Evolutionary conservation across 2,329 filamentous ascomycete genomes (phyloP), one percentile per base, ranked within the genome.

Genomic region (Hymenoscyphus repandus): DNA sequence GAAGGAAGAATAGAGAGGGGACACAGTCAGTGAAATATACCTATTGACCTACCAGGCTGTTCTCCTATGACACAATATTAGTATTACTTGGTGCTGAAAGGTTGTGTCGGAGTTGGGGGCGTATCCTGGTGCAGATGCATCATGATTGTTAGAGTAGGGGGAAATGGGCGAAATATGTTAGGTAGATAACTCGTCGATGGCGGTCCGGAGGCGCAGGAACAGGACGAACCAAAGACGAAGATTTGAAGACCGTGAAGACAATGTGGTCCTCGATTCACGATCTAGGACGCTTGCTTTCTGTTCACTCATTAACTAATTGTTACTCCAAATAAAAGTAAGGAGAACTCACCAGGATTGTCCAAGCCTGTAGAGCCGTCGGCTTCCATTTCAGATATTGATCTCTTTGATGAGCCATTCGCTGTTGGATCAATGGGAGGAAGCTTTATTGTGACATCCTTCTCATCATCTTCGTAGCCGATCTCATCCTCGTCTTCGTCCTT

Each of bases 231-330:
- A 30, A 42, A 31, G 27, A 27, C 30, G 22, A 45, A 45, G 49
- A 34, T 18, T 33, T 15, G 49, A 51, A 36, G 18, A 41, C 18
- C 12, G 32, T 34, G 31, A 42, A 36, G 38, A 27, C 22, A 27
- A 27, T 27, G 22, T 27, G 7, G 7, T 27, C 22, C 22, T 27
- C 22, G 22, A 27, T 27, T 62, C 49, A 67, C 49, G 64, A 62
- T 46, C 62, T 56, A 41, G 55, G 53, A 46, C 65, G 64, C 55
- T 67, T 67, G 40, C 58, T 55, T 57, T 64, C 65, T 67, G 11
- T 32, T n/a, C 43, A 11, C 27, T 6, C 32, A 40, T 65, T 54
- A 66, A 60, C 37, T 45, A 20, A 44, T 12, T 3, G 22, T 30
- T 37, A 31, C 31, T 41, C 15, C 45, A 15, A 27, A 32, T 33